Evolutionary conservation across 139 green algal species (phyloP).

Genomic region (Volvox reticuliferus): DNA sequence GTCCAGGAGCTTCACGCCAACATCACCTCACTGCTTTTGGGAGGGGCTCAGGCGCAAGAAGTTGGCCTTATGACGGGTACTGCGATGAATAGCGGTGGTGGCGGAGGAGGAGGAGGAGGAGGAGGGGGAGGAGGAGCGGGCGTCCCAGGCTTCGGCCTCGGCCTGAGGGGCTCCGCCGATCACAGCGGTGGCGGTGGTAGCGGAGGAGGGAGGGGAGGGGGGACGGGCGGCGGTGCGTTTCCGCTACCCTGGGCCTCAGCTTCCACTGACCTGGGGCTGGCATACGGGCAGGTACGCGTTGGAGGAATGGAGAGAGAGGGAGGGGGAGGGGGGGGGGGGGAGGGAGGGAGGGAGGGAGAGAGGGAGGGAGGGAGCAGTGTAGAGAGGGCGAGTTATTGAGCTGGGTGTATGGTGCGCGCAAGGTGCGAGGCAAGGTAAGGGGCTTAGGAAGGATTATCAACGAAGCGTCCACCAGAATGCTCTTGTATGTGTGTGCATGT

Average conservation of each 20-base stretch:
- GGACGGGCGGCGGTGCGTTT: not conserved
- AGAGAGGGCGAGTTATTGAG: too few relatives aligned
- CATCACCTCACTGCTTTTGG: constrained; percentile 54
- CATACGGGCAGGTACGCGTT: not conserved
- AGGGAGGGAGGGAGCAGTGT: too few relatives aligned
- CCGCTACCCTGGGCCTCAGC: not conserved
- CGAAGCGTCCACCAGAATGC: too few relatives aligned
- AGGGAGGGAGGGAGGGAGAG: not conserved
- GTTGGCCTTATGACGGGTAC: not conserved
- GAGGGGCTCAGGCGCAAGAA: constrained; percentile 16
- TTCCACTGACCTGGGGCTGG: not conserved
- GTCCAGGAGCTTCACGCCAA: constrained; percentile 48
- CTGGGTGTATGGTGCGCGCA: too few relatives aligned
- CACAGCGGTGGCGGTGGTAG: too few relatives aligned
- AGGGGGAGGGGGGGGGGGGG: not conserved
- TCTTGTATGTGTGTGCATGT: too few relatives aligned
- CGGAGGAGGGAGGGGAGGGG: not conserved
- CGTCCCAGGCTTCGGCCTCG: not conserved
- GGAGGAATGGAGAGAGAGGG: not conserved
- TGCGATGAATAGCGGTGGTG: not conserved
- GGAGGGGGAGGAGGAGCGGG: not conserved
- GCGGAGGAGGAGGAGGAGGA: not conserved
- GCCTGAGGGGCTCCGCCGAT: not conserved
- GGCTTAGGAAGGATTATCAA: too few relatives aligned
- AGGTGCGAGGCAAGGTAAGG: too few relatives aligned